These are phyloP conservation scores for Hirschioporus abietinus DNA, from an alignment of 768 basidiomycete species.

Conservation along the genomic window DNA sequence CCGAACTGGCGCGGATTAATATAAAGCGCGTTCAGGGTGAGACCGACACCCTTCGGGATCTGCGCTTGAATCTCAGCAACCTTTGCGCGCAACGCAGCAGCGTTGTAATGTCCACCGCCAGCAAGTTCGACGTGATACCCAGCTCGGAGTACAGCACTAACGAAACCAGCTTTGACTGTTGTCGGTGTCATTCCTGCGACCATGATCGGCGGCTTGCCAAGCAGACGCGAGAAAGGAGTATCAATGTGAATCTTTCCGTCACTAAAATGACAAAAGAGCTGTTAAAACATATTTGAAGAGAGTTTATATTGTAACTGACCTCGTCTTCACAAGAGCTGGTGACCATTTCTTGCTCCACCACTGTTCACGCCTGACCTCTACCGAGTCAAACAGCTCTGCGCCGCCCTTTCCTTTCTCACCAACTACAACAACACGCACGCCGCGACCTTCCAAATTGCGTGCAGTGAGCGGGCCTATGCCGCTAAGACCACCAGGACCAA, in stretches of 20 bases:
- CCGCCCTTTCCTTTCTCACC: conserved; percentile 90
- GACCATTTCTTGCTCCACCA: conserved; percentile 91
- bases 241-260: conserved; percentile 92
- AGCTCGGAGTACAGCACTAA: conserved; percentile 86
- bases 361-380: conserved; percentile 65
- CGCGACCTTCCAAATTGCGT: conserved; percentile 88
- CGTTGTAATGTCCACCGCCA: conserved; percentile 96
- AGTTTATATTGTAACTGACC: conserved; percentile 40
- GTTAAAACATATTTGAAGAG: not conserved
- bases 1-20: conserved; percentile 97
- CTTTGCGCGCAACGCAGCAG: conserved; percentile 81
- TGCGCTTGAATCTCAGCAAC: conserved; percentile 86
- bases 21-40: conserved; percentile 93
- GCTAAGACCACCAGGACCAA: conserved; percentile 90
- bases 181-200: conserved; percentile 99
- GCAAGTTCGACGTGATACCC: conserved; percentile 97
- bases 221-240: conserved; percentile 91
- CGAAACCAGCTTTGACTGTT: conserved; percentile 94
- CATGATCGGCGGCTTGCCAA: conserved; percentile 98
- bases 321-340: conserved; percentile 83
- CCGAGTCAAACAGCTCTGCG: conserved; percentile 74
- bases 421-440: conserved; percentile 82
- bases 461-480: conserved; percentile 91
- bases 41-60: conserved; percentile 82
- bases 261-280: conserved; percentile 33